Evolutionary conservation across 306 rosid species (phyloP), one percentile per base, ranked within the genome.

Genomic region (Cucurbita moschata): DNA sequence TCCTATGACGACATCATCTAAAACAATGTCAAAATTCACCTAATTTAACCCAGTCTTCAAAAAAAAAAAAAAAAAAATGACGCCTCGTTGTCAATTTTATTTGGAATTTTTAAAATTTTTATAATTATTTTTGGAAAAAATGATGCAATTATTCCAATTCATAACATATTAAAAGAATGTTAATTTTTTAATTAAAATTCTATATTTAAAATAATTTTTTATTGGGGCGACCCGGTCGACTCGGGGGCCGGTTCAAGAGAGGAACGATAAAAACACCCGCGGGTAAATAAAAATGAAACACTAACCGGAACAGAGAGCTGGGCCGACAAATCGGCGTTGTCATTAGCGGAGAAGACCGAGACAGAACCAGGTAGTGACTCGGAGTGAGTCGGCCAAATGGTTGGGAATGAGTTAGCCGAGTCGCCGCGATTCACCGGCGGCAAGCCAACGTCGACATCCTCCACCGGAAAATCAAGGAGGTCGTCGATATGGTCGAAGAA

Each of bases 401-500:
- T 78, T 0, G 96, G 87, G 26, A 86, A 83, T 14, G 96, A 54
- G 78, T 80, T 76, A 75, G 80, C 73, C 78, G 79, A 75, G 14
- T 47, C 61, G 0, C 18, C 80, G 73, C 68, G 78, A 6, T 66
- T 66, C 75, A 82, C 82, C 83, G 52, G 78, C 19, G 6, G 75
- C 0, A 88, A 89, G 50, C 83, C 79, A 57, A 88, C 44, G 46
- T 88, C 85, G 68, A 82, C 84, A 71, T 87, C 97, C 7, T 90
- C 90, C 51, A 77, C 75, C 5, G 96, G 92, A 82, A 90, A 90
- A 56, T 90, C 96, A 12, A 92, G 91, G 14, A 95, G 86, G 88
- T 95, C 97, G 63, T 95, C 99, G 79, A 95, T 89, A 76, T 91
- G 90, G 80, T 95, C 97, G 77, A 95, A 91, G 96, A 95, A 89